Base-by-base conservation (phyloP, 2,329 filamentous ascomycete species). In the Colletotrichum kahawae region DNA sequence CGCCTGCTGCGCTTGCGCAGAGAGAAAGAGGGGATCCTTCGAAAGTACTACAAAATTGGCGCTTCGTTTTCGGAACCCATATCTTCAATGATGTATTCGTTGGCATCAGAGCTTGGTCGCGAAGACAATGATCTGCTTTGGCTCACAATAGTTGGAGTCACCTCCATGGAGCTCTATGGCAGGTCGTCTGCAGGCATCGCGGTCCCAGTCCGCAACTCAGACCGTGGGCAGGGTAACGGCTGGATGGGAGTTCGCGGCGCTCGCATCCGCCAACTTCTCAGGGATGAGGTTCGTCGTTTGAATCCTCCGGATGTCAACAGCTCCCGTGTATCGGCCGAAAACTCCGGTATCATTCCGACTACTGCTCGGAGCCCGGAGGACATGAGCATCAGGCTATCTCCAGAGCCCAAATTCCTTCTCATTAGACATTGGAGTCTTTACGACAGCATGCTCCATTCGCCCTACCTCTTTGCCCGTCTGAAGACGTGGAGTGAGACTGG, bases 341-440 rank as follows among this genome's bases (percentile, higher is more conserved):
- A 91, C 67, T 92, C 90, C 12, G 95, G 94, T n/a, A 91, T 96
- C 69, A 98, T 98, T 68, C 95, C 95, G 9, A 98, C 95, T 0
- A 95, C 95, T 27, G 96, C 95, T 9, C 90, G 94, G 76, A 97
- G 94, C 77, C 95, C 97, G 7, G 96, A 96, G 70, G 97, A 99
- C 83, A 97, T 92, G 12, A 94, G 95, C 66, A 98, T 99, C 78
- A 93, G 96, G 27, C 87, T 99, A 51, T 98, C 96, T 0, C 97
- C 97, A 0, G 97, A 99, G 81, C 97, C 97, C 12, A 94, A 95
- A 54, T 98, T 99, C 79, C 90, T 98, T 31, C 90, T 99, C 1
- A 95, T 98, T 68, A 90, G 97, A 38, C 97, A 99, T 83, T 99
- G 97, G 97, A 98, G 95, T 79, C 88, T 99, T 16, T 98, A 98